Evolutionary conservation across 169 alveolate species (phyloP).

Genomic region (Plasmodium fragile): DNA sequence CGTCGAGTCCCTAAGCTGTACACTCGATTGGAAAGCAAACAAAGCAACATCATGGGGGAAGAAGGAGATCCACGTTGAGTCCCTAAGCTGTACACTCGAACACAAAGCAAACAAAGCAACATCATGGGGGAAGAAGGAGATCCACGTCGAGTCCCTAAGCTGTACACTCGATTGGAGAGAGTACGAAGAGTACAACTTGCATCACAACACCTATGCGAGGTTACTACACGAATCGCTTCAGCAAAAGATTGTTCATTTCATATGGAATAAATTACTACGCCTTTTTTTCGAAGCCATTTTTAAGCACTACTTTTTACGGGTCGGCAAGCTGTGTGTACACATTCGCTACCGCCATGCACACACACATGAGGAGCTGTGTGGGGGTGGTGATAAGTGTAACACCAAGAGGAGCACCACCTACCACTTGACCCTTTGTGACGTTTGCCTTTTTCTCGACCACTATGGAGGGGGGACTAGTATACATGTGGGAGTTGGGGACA

Average conservation of each 20-base stretch:
- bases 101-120: neutral
- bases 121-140: slow-evolving; percentile 4
- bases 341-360: slow-evolving; percentile 41
- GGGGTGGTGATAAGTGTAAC: neutral
- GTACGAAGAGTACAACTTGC: slow-evolving; percentile 14
- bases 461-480: neutral
- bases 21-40: slow-evolving; percentile 9
- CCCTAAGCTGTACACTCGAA: slow-evolving; percentile 12
- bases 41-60: neutral
- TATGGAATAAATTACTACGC: slow-evolving; percentile 7
- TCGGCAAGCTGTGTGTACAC: slow-evolving; percentile 15
- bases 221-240: neutral
- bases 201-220: slow-evolving; percentile 19
- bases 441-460: neutral
- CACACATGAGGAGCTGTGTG: slow-evolving; percentile 27
- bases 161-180: slow-evolving; percentile 11
- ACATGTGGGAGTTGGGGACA: neutral
- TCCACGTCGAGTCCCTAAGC: slow-evolving; percentile 19
- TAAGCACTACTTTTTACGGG: slow-evolving; percentile 18
- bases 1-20: slow-evolving; percentile 11
- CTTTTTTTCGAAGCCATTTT: slow-evolving; percentile 19
- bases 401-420: slow-evolving; percentile 9
- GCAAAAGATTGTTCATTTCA: neutral
- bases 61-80: slow-evolving; percentile 13
- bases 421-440: slow-evolving; percentile 5